Evolutionary conservation across 73 alveolate species (phyloP), one percentile per base, ranked within the genome.

Genomic region (Effrenium voratum): DNA sequence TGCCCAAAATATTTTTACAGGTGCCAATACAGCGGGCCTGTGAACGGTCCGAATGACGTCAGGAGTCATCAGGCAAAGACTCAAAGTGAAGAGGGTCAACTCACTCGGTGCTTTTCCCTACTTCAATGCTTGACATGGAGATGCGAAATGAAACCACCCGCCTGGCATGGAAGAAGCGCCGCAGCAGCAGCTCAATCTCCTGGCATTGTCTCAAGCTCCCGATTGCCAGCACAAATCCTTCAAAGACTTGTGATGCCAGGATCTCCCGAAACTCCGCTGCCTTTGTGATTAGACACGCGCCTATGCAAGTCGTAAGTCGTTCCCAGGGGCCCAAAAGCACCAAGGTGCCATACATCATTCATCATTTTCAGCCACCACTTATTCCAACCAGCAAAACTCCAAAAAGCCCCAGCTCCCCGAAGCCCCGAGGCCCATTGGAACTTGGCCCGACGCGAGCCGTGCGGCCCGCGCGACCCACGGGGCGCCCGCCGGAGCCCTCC

Each of bases 111-210:
- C n/a, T n/a, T n/a, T n/a, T n/a, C n/a, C n/a, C n/a, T n/a, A n/a
- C n/a, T n/a, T n/a, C n/a, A n/a, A n/a, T n/a, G n/a, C n/a, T n/a
- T n/a, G n/a, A n/a, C n/a, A n/a, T n/a, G n/a, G n/a, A n/a, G n/a
- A n/a, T n/a, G n/a, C n/a, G n/a, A n/a, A n/a, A n/a, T n/a, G n/a
- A n/a, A 52, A 19, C 63, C 26, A 63, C 46, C 43, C 50, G 66
- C 94, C 94, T 86, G 41, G 94, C 94, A 36, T 86, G 85, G 77
- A 90, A 90, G 88, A 90, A 90, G 72, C 97, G 97, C 43, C 97
- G 97, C 60, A 90, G 57, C 52, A 90, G 57, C 79, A 90, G 57
- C 81, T 90, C 97, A 34, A 90, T 90, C 97, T 90, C 97, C 94
- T 86, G 66, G 59, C 12, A n/a, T 10, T 12, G 34, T 60, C 30